A percentile compares a stretch with the other conserved stretches of the same genome.
These are phyloP conservation scores for Puccinia sorghi DNA, from an alignment of 1,284 basidiomycete genomes.

Conservation along the genomic window DNA sequence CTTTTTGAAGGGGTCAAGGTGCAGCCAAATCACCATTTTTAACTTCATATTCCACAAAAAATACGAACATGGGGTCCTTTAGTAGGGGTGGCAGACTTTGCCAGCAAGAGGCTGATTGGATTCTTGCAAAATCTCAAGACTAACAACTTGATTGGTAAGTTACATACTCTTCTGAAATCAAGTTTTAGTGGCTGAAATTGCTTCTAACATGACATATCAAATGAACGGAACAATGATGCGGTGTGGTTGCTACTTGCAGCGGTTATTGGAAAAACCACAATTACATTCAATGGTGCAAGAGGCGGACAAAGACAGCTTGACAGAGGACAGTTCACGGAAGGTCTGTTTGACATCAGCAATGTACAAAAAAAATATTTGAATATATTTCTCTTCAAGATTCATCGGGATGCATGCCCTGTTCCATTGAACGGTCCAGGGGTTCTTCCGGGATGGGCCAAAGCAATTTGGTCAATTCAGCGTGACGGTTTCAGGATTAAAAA, in stretches of 20 bases:
- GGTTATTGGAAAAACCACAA: background rate
- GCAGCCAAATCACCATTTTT: slow-evolving; percentile 29
- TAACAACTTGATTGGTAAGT: slow-evolving; percentile 24
- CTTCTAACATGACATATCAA: background rate
- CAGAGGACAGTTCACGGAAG: background rate
- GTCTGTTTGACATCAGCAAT: background rate
- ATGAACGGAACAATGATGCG: slow-evolving; percentile 16
- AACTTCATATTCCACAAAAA: background rate
- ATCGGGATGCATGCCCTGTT: background rate
- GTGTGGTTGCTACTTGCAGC: slow-evolving; percentile 6
- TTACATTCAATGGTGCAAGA: background rate
- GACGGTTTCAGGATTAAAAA: background rate
- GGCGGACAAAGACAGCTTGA: background rate
- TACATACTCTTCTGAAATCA: background rate
- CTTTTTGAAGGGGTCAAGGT: background rate
- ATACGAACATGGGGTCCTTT: slow-evolving; percentile 10
- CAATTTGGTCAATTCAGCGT: background rate
- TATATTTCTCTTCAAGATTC: background rate
- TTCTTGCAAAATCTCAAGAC: slow-evolving; percentile 25
- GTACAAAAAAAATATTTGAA: background rate
- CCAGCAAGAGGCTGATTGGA: slow-evolving; percentile 9
- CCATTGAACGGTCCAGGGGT: background rate
- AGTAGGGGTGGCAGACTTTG: background rate
- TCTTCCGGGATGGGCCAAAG: background rate
- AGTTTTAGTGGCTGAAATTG: background rate